Conservation (phyloP, 73 alveolate species). For the Uronychia binucleata region DNA sequence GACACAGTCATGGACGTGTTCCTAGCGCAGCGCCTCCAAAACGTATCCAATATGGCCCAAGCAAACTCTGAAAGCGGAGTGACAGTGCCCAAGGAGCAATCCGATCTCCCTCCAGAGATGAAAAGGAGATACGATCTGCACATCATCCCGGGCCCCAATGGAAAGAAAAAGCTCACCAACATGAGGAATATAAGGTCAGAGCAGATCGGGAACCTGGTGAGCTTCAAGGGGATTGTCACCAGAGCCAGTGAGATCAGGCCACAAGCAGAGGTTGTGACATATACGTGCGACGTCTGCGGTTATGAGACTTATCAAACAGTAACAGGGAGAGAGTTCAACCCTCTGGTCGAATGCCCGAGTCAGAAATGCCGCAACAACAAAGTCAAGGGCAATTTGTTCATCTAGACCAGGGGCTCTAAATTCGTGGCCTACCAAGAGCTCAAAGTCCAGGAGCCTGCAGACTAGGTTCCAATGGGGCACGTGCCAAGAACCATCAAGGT, state of each 20-base stretch:
- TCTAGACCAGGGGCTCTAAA: conserved; percentile 83
- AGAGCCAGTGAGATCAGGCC: conserved; percentile 95
- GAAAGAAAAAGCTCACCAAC: conserved; percentile 59
- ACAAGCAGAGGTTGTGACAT: conserved; percentile 86
- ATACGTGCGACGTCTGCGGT: conserved; percentile 97
- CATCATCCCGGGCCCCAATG: conserved; percentile 63
- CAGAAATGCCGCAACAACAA: conserved; percentile 79
- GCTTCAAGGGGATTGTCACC: conserved; percentile 94
- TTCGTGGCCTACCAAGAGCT: conserved; percentile 90
- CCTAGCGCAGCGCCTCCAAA: conserved; percentile 70
- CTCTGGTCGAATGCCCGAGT: conserved; percentile 89
- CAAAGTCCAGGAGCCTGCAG: conserved; percentile 89
- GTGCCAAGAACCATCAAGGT: conserved; percentile 90
- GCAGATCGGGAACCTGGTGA: conserved; percentile 81
- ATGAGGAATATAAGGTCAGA: conserved; percentile 85
- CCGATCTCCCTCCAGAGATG: conserved; percentile 46
- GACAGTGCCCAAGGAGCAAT: conserved; percentile 40
- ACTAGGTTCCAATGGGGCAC: conserved; percentile 94
- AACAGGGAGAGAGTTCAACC: conserved; percentile 82
- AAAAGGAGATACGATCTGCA: conserved; percentile 78
- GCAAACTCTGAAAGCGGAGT: conserved; percentile 13
- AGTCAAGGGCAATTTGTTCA: conserved; percentile 85
- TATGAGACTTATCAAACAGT: conserved; percentile 85
- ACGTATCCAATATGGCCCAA: conserved; percentile 39
- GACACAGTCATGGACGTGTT: conserved; percentile 64